Evolutionary conservation across 1,284 basidiomycete species (phyloP), one percentile per base, ranked within the genome.

Genomic region (Leccinum subatratum): DNA sequence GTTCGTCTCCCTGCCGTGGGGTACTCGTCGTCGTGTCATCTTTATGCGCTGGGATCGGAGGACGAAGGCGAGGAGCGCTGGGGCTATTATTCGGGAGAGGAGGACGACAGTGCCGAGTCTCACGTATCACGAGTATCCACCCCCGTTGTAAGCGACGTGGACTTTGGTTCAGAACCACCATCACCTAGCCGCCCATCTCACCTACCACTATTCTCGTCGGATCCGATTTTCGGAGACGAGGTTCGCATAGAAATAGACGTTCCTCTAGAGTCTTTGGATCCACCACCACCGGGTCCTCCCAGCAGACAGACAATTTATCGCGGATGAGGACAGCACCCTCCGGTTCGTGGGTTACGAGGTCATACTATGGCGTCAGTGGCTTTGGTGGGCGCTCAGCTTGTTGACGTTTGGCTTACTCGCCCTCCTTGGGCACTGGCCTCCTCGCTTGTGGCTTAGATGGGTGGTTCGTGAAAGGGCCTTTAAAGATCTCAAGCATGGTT

Each of bases 361-460:
- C 6, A 81, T 92, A 57, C 74, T 73, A 7, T 86, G 86, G 81
- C 86, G 90, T 63, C 83, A 86, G 62, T 80, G 83, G 74, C 69
- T 91, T 5, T 99, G 96, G 95, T 83, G 86, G 71, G 64, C 84
- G 22, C 85, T 85, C 7, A 95, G 92, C 73, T 72, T 93, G 8
- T 66, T 92, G 16, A 87, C 90, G 1, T 79, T 92, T 11, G 97
- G 97, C 4, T 78, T 88, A 7, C 80, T 98, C 39, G 91, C 87
- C 9, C 84, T 99, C 16, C 77, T 97, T 5, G 95, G 95, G 2
- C 89, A 95, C 72, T 99, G 97, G 97, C 88, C 97, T 71, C 96
- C 97, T 61, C 86, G 83, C 5, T 72, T 95, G 54, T 97, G 96
- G 93, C 85, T 99, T 63, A 86, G 86, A 45, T 95, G 90, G 84